Percentiles rank a stretch among this genome's conserved stretches.
These are phyloP conservation scores for Lyophyllum semitale DNA, from an alignment of 768 basidiomycete genomes.

Conservation along the genomic window DNA sequence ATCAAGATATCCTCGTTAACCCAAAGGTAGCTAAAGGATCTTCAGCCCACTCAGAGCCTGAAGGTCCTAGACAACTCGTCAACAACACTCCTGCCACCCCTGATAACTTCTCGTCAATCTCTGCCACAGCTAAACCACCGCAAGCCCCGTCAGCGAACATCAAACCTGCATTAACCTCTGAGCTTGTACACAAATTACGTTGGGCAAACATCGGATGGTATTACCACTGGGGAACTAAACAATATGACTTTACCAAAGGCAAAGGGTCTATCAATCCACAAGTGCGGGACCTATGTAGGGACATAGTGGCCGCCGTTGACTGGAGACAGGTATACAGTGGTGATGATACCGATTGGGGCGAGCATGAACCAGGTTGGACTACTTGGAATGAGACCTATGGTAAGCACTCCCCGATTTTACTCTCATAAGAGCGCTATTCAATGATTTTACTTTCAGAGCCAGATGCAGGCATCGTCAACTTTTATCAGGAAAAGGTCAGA, in stretches of 20 bases:
- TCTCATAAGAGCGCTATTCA: neutral
- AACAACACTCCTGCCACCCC: constrained; percentile 70
- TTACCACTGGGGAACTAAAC: constrained; percentile 97
- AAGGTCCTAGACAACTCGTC: constrained; percentile 68
- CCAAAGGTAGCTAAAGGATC: constrained; percentile 43
- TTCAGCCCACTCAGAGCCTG: constrained; percentile 18
- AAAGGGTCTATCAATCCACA: constrained; percentile 61
- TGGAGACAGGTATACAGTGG: constrained; percentile 69
- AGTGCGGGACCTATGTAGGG: constrained; percentile 59
- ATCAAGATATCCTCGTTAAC: constrained; percentile 36
- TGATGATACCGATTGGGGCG: constrained; percentile 49
- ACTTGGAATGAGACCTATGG: constrained; percentile 82
- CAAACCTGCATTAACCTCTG: constrained; percentile 47
- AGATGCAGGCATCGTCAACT: constrained; percentile 96
- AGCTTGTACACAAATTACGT: constrained; percentile 74
- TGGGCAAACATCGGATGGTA: constrained; percentile 98
- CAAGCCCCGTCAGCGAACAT: constrained; percentile 66
- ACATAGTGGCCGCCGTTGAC: constrained; percentile 60
- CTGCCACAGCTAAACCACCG: constrained; percentile 58
- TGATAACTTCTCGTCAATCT: constrained; percentile 54
- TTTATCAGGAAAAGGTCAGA: constrained; percentile 77
- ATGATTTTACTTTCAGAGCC: constrained; percentile 56
- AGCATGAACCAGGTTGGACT: constrained; percentile 62
- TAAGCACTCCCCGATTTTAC: constrained; percentile 23
- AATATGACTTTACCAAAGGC: constrained; percentile 84